phyloP scores from a whole-genome alignment of 441 rosid species.

The Raphanus hybrid region DNA sequence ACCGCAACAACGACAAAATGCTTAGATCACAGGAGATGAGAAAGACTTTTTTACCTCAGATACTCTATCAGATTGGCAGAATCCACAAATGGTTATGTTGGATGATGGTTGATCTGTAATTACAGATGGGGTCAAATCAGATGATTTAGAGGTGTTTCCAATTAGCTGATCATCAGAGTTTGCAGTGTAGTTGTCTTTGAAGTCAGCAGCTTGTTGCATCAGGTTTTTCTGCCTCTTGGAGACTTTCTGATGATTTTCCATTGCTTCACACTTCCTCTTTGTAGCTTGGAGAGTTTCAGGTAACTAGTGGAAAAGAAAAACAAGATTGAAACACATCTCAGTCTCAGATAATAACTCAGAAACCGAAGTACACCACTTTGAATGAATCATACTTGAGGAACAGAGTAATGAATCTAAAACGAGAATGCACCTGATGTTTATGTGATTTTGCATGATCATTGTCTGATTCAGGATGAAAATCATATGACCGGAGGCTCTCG shows the following conservation, averaged over 20 bases:
- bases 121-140: conserved; percentile 34
- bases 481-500: conserved; percentile 61
- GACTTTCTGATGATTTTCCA: conserved; percentile 43
- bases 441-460: conserved; percentile 56
- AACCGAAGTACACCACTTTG: neutral
- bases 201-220: conserved; percentile 39
- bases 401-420: conserved; percentile 8
- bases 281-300: conserved; percentile 41
- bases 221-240: conserved; percentile 61
- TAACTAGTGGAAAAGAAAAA: conserved; percentile 41
- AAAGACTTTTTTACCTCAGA: conserved; percentile 55
- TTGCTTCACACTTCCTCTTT: conserved; percentile 43
- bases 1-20: neutral
- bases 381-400: conserved; percentile 9
- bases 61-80: conserved; percentile 66
- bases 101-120: conserved; percentile 30
- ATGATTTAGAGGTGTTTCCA: conserved; percentile 33
- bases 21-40: neutral
- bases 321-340: neutral
- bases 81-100: conserved; percentile 56
- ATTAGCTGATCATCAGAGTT: conserved; percentile 33
- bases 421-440: conserved; percentile 32
- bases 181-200: conserved; percentile 7
- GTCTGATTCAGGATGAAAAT: conserved; percentile 53
- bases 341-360: neutral